These are phyloP conservation scores for Tetracladium marchalianum DNA, from an alignment of 495 filamentous ascomycete genomes.

Conservation along the genomic window DNA sequence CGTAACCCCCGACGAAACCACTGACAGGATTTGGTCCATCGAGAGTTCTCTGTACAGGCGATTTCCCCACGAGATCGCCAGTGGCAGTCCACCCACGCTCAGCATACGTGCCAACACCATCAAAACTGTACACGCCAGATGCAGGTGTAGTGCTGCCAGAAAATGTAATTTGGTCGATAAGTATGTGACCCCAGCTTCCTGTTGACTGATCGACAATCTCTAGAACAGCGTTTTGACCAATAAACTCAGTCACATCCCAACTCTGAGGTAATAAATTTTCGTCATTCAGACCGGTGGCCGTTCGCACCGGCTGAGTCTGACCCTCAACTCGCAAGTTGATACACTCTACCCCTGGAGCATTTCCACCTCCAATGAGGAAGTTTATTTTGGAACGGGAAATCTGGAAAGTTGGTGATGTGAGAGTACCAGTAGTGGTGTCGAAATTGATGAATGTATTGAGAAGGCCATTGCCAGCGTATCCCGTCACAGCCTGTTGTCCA, in stretches of 20 bases:
- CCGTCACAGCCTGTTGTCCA: too few species aligned
- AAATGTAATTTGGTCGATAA: slow-evolving; percentile 2
- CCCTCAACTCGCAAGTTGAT: neutral
- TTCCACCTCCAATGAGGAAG: neutral
- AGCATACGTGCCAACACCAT: too few species aligned
- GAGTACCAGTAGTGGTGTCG: neutral
- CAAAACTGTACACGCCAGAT: neutral
- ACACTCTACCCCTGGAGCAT: too few species aligned
- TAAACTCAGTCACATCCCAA: neutral
- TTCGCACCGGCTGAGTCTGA: neutral
- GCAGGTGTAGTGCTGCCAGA: neutral
- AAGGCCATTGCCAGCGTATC: too few species aligned
- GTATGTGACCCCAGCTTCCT: slow-evolving; percentile 16
- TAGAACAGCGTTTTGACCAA: slow-evolving; percentile 2
- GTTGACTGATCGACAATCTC: slow-evolving; percentile 15
- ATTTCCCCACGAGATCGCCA: too few species aligned
- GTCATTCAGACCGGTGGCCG: neutral
- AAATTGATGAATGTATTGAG: too few species aligned
- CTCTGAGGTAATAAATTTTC: neutral
- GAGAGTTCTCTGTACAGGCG: too few species aligned
- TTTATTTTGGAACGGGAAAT: neutral
- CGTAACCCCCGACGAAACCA: too few species aligned
- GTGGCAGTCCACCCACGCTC: too few species aligned
- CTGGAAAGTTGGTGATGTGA: neutral
- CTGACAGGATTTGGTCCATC: too few species aligned